phyloP scores from a whole-genome alignment of 331 rosid species.

The Spiraea crenata region DNA sequence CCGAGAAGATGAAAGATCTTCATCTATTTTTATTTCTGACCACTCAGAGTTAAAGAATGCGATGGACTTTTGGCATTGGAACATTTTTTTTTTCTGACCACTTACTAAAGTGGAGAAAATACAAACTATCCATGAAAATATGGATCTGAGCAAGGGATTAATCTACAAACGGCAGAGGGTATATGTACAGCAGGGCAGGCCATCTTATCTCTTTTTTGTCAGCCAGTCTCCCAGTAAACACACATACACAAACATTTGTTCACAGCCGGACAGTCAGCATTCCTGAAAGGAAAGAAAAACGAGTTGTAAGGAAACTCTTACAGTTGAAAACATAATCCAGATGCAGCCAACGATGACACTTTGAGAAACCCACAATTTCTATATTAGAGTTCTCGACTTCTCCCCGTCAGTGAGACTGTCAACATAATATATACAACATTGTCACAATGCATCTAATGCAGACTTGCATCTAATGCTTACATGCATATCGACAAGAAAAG shows the following conservation, averaged over 20 bases:
- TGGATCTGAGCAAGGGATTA: background rate
- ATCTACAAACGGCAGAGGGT: constrained; percentile 11
- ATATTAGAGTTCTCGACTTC: background rate
- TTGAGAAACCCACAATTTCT: background rate
- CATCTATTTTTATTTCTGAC: background rate
- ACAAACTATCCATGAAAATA: background rate
- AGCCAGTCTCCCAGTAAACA: background rate
- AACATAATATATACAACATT: background rate
- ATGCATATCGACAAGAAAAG: constrained; percentile 17
- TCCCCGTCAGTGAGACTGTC: background rate
- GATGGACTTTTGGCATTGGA: constrained; percentile 4
- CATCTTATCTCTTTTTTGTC: background rate
- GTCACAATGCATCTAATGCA: constrained; percentile 14
- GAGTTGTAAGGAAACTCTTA: background rate
- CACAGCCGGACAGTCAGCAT: constrained; percentile 2
- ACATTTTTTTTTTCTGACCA: background rate
- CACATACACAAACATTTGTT: constrained; percentile 8
- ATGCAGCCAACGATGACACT: background rate
- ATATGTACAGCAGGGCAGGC: constrained; percentile 17
- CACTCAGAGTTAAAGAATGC: constrained; percentile 6
- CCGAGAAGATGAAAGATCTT: constrained; percentile 7
- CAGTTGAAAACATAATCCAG: background rate
- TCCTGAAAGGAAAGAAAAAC: constrained; percentile 18
- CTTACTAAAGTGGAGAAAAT: constrained; percentile 9
- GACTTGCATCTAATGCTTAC: constrained; percentile 20